A percentile compares a stretch with the other conserved stretches of the same genome.
phyloP scores from a whole-genome alignment of 208 protist species.

The Acanthamoeba culbertsoni region DNA sequence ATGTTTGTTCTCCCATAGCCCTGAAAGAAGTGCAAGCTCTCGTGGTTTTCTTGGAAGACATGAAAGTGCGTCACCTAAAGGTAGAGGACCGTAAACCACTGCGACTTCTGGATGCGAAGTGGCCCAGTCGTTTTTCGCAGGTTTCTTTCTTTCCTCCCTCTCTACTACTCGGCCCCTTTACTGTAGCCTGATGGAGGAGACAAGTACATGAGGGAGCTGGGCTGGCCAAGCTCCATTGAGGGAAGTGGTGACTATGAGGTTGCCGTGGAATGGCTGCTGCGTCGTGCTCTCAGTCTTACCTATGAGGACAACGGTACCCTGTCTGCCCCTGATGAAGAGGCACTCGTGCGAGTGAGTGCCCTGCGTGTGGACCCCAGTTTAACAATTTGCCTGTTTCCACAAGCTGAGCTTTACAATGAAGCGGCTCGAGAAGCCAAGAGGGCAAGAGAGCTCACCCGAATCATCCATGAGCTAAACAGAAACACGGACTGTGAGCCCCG shows the following conservation, averaged over 20 bases:
- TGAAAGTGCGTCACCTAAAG: not conserved
- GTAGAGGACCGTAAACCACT: not conserved
- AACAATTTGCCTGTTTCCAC: not conserved
- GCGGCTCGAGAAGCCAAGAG: not conserved
- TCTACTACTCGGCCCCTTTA: not conserved
- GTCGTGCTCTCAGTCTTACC: not conserved
- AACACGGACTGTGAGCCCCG: not conserved
- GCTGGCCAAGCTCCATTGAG: not conserved
- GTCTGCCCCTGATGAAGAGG: too few species aligned
- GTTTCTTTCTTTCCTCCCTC: not conserved
- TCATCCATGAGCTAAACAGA: not conserved
- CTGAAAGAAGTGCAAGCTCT: slow-evolving; percentile 16
- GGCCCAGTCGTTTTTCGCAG: not conserved
- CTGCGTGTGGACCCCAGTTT: not conserved
- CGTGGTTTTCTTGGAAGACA: slow-evolving; percentile 18
- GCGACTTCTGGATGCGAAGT: not conserved
- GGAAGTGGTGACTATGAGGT: not conserved
- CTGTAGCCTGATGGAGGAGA: not conserved
- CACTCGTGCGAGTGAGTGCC: not conserved
- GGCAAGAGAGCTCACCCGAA: not conserved
- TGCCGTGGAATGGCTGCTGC: not conserved
- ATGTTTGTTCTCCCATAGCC: not conserved
- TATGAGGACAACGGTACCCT: slow-evolving; percentile 45
- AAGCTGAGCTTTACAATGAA: slow-evolving; percentile 40
- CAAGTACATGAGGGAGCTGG: not conserved